phyloP scores from a whole-genome alignment of 2,329 filamentous ascomycete species.

The Fusarium siculi region DNA sequence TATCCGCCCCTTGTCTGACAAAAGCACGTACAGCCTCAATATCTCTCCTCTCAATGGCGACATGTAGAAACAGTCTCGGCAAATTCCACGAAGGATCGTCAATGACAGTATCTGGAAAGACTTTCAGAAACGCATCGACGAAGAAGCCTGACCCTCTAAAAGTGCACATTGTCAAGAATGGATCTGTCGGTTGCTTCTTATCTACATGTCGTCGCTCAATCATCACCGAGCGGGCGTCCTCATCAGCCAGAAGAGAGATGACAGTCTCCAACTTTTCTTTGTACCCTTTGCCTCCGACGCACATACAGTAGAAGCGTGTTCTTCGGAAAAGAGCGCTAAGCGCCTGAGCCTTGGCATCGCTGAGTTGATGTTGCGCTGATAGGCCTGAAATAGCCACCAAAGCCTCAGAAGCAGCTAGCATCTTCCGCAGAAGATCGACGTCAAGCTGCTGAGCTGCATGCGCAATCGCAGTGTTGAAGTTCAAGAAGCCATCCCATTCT shows the following conservation, averaged over 20 bases:
- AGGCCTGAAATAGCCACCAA: rapidly evolving
- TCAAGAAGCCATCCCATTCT: not conserved
- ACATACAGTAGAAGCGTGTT: not conserved
- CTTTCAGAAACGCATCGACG: rapidly evolving
- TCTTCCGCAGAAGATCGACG: not conserved
- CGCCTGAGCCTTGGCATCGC: not conserved
- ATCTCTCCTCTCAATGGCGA: not conserved
- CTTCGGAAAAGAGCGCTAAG: not conserved
- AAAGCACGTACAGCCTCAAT: rapidly evolving
- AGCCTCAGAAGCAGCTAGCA: not conserved
- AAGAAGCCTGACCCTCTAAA: not conserved
- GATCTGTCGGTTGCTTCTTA: not conserved
- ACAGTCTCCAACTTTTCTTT: not conserved
- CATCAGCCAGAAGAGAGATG: not conserved
- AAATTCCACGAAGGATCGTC: not conserved
- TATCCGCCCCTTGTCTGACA: not conserved
- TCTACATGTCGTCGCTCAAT: rapidly evolving
- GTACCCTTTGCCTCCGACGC: not conserved
- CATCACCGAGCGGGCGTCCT: rapidly evolving
- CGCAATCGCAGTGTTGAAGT: not conserved
- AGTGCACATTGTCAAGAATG: not conserved
- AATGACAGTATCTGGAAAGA: rapidly evolving
- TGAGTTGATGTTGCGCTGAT: not conserved
- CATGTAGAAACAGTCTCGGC: not conserved
- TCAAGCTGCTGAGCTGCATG: not conserved